These are phyloP conservation scores for Pyrus betulifolia DNA, from an alignment of 306 rosid species.

Conservation along the genomic window DNA sequence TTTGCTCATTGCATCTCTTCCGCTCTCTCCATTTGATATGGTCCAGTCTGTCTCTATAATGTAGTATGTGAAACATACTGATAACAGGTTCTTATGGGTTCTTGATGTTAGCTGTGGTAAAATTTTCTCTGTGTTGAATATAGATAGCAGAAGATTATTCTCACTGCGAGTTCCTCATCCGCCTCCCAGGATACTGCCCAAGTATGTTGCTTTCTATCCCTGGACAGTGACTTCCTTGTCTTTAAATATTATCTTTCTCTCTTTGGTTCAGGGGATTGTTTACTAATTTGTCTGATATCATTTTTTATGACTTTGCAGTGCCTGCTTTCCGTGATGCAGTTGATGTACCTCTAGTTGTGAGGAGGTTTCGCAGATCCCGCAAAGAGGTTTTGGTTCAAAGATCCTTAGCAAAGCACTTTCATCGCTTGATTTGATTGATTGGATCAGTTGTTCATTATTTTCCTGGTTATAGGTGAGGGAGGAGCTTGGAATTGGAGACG, in stretches of 20 bases:
- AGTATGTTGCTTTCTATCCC: slow-evolving; percentile 37
- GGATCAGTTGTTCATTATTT: not conserved
- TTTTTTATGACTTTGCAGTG: slow-evolving; percentile 42
- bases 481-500: slow-evolving; percentile 59
- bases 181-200: slow-evolving; percentile 98
- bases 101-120: slow-evolving; percentile 11
- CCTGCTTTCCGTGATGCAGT: slow-evolving; percentile 91
- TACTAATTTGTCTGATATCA: slow-evolving; percentile 1
- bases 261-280: not conserved
- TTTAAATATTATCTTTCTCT: not conserved
- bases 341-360: slow-evolving; percentile 91
- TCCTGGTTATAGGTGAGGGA: slow-evolving; percentile 65
- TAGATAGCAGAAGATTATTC: slow-evolving; percentile 98
- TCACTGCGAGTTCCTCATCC: slow-evolving; percentile 88
- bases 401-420: slow-evolving; percentile 12
- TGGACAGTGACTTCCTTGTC: slow-evolving; percentile 2
- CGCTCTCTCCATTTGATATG: not conserved
- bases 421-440: slow-evolving; percentile 9
- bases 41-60: not conserved
- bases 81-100: not conserved
- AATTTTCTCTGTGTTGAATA: slow-evolving; percentile 11
- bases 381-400: slow-evolving; percentile 57
- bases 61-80: not conserved
- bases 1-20: not conserved
- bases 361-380: slow-evolving; percentile 80